These are phyloP conservation scores for Pythium monospermum DNA, from an alignment of 352 stramenopile species.

Conservation along the genomic window DNA sequence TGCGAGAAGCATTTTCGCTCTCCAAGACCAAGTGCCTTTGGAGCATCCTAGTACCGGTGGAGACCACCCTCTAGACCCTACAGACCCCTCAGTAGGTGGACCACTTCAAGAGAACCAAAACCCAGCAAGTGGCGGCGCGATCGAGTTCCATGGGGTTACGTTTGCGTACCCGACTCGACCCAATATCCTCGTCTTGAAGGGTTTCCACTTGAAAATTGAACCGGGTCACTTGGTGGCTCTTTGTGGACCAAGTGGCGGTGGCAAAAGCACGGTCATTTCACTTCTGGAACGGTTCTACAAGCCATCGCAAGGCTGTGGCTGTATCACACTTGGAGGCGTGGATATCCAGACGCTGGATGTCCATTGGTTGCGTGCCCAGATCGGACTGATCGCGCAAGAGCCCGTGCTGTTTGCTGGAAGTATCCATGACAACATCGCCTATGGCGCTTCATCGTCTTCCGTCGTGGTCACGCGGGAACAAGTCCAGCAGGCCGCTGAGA, in stretches of 20 bases:
- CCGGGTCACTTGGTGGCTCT: constrained; percentile 58
- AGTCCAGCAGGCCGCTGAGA: constrained; percentile 74
- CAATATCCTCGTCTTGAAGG: constrained; percentile 61
- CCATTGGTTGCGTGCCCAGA: constrained; percentile 41
- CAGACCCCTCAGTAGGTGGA: too few species aligned
- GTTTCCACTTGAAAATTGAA: constrained; percentile 76
- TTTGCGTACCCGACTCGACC: constrained; percentile 76
- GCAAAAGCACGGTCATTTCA: constrained; percentile 21
- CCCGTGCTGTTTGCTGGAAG: constrained; percentile 52
- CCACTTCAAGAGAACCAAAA: too few species aligned
- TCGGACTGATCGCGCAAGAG: constrained; percentile 54
- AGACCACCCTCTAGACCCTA: neutral
- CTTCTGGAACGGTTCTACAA: constrained; percentile 73
- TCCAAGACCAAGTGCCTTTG: constrained; percentile 26
- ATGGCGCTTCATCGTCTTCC: constrained; percentile 35
- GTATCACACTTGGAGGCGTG: constrained; percentile 68
- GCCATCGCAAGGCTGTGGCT: constrained; percentile 27
- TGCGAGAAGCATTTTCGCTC: constrained; percentile 28
- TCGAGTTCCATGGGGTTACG: constrained; percentile 62
- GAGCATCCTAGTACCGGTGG: neutral
- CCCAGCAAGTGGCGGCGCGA: constrained; percentile 10
- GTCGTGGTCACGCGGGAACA: constrained; percentile 33
- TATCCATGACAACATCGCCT: constrained; percentile 64
- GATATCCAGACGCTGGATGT: constrained; percentile 63
- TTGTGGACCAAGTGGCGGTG: constrained; percentile 21